Percentiles rank a stretch among this genome's conserved stretches.
Conservation (phyloP, 2,329 filamentous ascomycete species). For the Trichoderma sp. region DNA sequence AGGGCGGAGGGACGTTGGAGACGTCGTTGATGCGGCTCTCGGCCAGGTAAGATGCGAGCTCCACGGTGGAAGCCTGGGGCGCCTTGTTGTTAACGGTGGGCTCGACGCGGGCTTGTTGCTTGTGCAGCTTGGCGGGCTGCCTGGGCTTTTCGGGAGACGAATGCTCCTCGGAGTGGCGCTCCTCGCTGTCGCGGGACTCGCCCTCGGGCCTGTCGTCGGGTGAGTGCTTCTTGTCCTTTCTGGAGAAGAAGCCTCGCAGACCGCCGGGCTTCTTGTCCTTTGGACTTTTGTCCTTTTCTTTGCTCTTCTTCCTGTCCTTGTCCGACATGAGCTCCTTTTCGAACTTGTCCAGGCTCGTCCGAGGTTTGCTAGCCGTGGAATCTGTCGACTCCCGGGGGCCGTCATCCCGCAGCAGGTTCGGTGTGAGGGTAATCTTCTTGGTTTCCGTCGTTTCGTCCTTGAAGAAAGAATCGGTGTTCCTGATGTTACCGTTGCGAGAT, state of each 20-base stretch:
- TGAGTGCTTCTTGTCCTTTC: conserved; percentile 62
- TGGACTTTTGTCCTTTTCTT: conserved; percentile 69
- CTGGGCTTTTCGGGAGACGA: conserved; percentile 53
- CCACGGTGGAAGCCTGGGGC: conserved; percentile 43
- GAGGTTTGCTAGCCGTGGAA: conserved; percentile 52
- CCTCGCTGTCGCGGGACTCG: conserved; percentile 50
- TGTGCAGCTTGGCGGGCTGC: conserved; percentile 70
- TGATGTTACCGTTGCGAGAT: conserved; percentile 81
- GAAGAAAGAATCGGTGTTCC: conserved; percentile 96
- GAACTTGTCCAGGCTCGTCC: conserved; percentile 72
- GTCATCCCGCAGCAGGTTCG: conserved; percentile 87
- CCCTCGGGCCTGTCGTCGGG: conserved; percentile 65
- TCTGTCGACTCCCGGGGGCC: conserved; percentile 56
- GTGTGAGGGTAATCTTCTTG: conserved; percentile 95
- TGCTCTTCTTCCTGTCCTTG: conserved; percentile 75
- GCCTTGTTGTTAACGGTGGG: conserved; percentile 48
- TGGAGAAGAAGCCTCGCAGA: conserved; percentile 63
- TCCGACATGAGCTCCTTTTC: conserved; percentile 61
- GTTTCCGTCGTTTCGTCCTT: conserved; percentile 94
- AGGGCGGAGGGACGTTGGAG: conserved; percentile 58
- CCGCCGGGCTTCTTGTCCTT: conserved; percentile 65
- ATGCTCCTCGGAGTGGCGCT: conserved; percentile 47
- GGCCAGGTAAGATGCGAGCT: conserved; percentile 48
- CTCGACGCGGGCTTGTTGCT: conserved; percentile 59
- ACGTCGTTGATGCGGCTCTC: conserved; percentile 55